Base-by-base conservation (phyloP, 2,329 filamentous ascomycete species). In the Conoideocrella luteorostrata region DNA sequence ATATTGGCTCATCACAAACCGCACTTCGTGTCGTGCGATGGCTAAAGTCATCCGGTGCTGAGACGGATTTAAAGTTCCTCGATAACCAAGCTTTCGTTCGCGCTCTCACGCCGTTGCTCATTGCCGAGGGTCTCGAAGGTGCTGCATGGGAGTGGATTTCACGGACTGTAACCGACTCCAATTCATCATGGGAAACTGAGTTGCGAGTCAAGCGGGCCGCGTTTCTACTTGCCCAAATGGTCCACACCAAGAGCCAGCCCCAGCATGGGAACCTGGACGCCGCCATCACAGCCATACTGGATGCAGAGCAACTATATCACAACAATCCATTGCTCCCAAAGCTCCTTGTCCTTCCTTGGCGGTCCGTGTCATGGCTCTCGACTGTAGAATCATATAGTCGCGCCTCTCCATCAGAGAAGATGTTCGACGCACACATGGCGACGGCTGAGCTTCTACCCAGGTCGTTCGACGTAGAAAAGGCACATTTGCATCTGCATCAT, bases 401-500 rank as follows among this genome's bases (percentile, higher is more conserved):
- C 29, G 60, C 65, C 1, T 63, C 62, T 7, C 71, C 76, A 0
- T 70, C 72, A 1, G 66, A 68, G 17, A 50, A 60, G 5, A 60
- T 76, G 1, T 81, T 78, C 43, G 73, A 80, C 45, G 59, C 65
- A 0, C 79, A 80, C 47, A 63, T 74, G 29, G 63, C 66, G 32
- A 64, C 75, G 4, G 71, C 70, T 18, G 58, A 67, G 39, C 63
- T 62, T 13, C 58, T 72, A 13, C 50, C 58, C 5, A 53, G 53
- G 20, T 57, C 63, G 2, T 56, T 71, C 29, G 54, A 56, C 7
- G 55, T 78, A 7, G 70, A 77, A 39, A 63, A 66, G 24, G 76
- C 77, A 0, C 77, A 80, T 50, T 62, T 81, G 4, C 65, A 72
- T 22, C 63, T 81, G 2, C 65, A 75, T 45, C 77, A 80, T 52